These are phyloP conservation scores for Malus hybrid DNA, from an alignment of 331 rosid genomes.

Conservation along the genomic window DNA sequence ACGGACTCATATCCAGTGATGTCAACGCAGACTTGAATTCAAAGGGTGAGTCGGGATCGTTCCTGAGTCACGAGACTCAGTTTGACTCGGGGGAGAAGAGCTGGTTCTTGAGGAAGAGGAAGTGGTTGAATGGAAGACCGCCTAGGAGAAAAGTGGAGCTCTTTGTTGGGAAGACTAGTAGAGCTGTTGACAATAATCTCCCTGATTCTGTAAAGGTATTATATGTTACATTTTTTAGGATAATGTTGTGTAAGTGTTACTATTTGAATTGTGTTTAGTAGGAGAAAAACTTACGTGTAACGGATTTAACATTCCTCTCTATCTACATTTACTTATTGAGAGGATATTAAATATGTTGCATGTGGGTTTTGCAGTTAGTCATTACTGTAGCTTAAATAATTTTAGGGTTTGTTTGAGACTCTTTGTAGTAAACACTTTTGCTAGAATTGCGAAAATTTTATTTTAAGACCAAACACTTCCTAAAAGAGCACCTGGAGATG, in stretches of 20 bases:
- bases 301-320: accelerated
- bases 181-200: neutral
- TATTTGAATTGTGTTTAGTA: neutral
- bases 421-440: too few species aligned
- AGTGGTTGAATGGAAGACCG: constrained; percentile 17
- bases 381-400: too few species aligned
- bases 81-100: constrained; percentile 11
- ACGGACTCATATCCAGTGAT: constrained; percentile 8
- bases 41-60: neutral
- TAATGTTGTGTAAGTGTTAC: neutral
- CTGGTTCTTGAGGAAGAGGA: constrained; percentile 27
- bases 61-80: neutral
- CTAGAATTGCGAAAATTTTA: too few species aligned
- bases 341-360: neutral
- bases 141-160: constrained; percentile 16
- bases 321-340: too few species aligned
- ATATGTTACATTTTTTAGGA: neutral
- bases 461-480: too few species aligned
- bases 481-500: too few species aligned
- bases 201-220: neutral
- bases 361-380: too few species aligned
- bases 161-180: constrained; percentile 2
- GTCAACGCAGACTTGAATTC: constrained; percentile 2
- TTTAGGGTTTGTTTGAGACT: too few species aligned
- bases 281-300: too few species aligned